phyloP scores from a whole-genome alignment of 768 basidiomycete species.

The Tricholoma terreum region DNA sequence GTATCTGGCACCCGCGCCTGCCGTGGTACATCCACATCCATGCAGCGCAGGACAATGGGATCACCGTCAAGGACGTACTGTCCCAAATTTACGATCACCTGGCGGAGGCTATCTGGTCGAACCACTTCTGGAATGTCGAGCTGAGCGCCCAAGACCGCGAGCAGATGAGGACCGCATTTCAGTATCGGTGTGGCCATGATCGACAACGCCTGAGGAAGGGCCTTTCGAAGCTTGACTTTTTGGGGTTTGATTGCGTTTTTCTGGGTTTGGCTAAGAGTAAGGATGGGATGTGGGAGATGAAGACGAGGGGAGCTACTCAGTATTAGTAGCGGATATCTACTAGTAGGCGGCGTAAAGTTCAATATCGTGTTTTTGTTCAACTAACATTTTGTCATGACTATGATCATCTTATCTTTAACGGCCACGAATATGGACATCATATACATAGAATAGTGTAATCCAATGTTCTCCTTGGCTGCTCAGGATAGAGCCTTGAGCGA shows the following conservation, averaged over 20 bases:
- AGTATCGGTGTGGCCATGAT: constrained; percentile 32
- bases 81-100: constrained; percentile 38
- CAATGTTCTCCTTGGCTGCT: no score
- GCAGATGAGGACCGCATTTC: constrained; percentile 36
- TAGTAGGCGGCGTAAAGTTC: no score
- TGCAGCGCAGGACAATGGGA: constrained; percentile 37
- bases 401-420: no score
- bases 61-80: constrained; percentile 50
- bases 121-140: constrained; percentile 46
- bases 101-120: constrained; percentile 32
- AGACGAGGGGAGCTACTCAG: constrained; percentile 14
- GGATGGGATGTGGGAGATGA: constrained; percentile 31
- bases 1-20: constrained; percentile 44
- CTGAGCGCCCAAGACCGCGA: constrained; percentile 41
- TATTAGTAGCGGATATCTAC: neutral
- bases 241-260: constrained; percentile 42
- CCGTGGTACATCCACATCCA: constrained; percentile 54
- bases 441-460: neutral
- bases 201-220: constrained; percentile 32
- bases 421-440: neutral
- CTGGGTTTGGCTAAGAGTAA: constrained; percentile 25
- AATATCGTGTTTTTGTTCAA: no score
- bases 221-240: constrained; percentile 47
- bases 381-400: no score
- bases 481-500: no score